Evolutionary conservation across 371 early-diverging fungal species (phyloP).

Genomic region (Haplosporangium sp.): DNA sequence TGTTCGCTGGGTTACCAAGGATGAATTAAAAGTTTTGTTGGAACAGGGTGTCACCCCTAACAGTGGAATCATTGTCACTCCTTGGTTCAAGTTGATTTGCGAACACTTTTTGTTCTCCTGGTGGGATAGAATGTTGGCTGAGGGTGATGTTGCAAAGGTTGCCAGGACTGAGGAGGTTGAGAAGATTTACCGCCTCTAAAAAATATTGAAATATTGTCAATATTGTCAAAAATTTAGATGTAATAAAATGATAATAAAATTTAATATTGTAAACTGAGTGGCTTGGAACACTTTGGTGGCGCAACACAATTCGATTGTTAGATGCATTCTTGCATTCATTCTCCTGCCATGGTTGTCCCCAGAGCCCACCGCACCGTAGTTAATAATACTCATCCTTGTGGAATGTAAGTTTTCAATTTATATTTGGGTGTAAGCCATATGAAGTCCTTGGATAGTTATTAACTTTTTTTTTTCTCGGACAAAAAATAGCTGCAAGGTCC

Average conservation of each 20-base stretch:
- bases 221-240: too few species aligned
- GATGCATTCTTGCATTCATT: constrained; percentile 2
- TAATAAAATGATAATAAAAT: too few species aligned
- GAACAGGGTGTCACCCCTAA: constrained; percentile 63
- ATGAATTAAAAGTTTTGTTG: constrained; percentile 81
- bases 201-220: neutral
- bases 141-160: constrained; percentile 68
- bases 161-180: constrained; percentile 71
- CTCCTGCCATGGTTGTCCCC: constrained; percentile 30
- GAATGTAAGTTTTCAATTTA: constrained; percentile 40
- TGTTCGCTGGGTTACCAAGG: constrained; percentile 78
- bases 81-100: constrained; percentile 96
- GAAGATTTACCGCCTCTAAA: constrained; percentile 78
- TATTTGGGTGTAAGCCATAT: neutral
- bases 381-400: constrained; percentile 33
- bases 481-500: constrained; percentile 65
- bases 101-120: constrained; percentile 92
- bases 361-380: constrained; percentile 35
- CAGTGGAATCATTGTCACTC: constrained; percentile 78
- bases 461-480: neutral
- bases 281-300: neutral
- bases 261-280: neutral
- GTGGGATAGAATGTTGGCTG: constrained; percentile 84
- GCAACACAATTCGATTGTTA: neutral
- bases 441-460: neutral